phyloP scores from a whole-genome alignment of 352 stramenopile genomes.

The Pythium oligandrum region DNA sequence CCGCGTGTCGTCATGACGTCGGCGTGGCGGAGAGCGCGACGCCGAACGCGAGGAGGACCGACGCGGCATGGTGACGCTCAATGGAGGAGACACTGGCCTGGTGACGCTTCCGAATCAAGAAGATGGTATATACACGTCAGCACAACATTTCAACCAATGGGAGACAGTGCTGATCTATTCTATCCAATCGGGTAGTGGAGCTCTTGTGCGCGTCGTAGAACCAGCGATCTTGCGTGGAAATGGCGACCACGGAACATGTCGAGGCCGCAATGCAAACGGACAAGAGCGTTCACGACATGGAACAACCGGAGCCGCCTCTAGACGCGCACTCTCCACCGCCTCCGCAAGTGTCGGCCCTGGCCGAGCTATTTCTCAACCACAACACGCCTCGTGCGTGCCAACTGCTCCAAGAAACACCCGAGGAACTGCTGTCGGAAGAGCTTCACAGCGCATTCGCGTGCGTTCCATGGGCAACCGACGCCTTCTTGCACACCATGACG shows the following conservation, averaged over 20 bases:
- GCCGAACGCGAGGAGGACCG: not conserved
- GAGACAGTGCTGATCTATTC: too few species aligned
- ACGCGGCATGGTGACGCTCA: not conserved
- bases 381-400: conserved; percentile 7
- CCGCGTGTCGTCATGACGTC: not conserved
- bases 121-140: too few species aligned
- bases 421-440: not conserved
- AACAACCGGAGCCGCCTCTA: conserved; percentile 1
- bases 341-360: not conserved
- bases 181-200: too few species aligned
- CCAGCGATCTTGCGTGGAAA: too few species aligned
- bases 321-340: not conserved
- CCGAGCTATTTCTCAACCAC: conserved; percentile 15
- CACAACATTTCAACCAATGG: too few species aligned
- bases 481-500: conserved; percentile 12
- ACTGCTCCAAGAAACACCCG: conserved; percentile 1
- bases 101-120: too few species aligned
- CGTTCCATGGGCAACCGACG: conserved; percentile 11
- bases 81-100: not conserved
- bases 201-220: too few species aligned
- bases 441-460: conserved; percentile 4
- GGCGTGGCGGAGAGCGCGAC: not conserved
- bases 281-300: not conserved
- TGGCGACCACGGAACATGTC: too few species aligned
- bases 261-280: not conserved